Conservation (phyloP, 2,329 filamentous ascomycete species). For the Aspergillus thermomutatus region DNA sequence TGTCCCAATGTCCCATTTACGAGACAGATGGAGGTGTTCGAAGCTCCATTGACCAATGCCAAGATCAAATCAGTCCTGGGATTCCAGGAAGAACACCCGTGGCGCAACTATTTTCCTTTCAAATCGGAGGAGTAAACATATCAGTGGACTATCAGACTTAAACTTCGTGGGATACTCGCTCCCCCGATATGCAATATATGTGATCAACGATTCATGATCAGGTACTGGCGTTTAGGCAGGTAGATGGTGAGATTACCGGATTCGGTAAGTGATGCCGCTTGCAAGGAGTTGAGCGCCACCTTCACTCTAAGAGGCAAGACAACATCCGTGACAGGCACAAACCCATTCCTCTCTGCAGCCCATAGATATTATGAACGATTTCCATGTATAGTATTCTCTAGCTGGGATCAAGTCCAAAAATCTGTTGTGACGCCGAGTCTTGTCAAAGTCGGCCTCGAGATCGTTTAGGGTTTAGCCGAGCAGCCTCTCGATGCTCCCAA, state of each 20-base stretch:
- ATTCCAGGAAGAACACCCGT: constrained; percentile 54
- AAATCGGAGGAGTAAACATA: not conserved
- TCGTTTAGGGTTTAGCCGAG: constrained; percentile 41
- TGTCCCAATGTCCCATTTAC: constrained; percentile 52
- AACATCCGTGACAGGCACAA: not conserved
- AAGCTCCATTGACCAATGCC: constrained; percentile 59
- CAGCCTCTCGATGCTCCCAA: constrained; percentile 20
- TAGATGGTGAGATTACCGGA: constrained; percentile 11
- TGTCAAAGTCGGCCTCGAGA: not conserved
- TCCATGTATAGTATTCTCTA: not conserved
- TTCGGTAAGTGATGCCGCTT: constrained; percentile 11
- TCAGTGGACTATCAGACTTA: not conserved
- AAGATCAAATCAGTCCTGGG: constrained; percentile 59
- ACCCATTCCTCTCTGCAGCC: not conserved
- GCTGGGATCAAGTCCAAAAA: not conserved
- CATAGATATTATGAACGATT: not conserved
- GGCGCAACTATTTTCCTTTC: constrained; percentile 7
- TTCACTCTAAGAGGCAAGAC: not conserved
- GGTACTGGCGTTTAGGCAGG: not conserved
- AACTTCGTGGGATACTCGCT: not conserved
- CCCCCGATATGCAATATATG: not conserved
- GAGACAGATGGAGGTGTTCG: constrained; percentile 55
- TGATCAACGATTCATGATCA: not conserved
- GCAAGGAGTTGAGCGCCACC: not conserved
- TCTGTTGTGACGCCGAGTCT: not conserved